Evolutionary conservation across 345 rosid genomes (phyloP), one percentile per base, ranked within the genome.

Genomic region (Firmiana major): DNA sequence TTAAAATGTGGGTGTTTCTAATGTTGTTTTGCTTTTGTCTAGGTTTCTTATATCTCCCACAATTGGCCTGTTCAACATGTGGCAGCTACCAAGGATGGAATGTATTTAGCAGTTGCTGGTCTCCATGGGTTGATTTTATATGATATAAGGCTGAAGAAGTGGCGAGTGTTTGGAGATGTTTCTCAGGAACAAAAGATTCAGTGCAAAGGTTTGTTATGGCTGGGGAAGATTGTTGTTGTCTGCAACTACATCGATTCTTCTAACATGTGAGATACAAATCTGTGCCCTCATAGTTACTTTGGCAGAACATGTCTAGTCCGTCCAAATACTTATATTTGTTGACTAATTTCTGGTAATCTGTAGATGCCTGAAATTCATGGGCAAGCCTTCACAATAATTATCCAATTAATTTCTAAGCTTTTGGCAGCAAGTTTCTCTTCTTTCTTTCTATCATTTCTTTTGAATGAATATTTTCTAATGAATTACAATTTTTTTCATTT

Each of bases 61-160:
- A 96, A 96, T 82, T 96, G 99, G 99, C 99, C 99, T n/a, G 93
- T 96, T 76, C 99, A 91, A 81, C 98, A 96, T 81, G 99, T 92
- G 77, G 97, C 98, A 59, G 94, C 99, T 77, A 93, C 97, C 86
- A 93, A 88, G 87, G 99, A 96, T 81, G 99, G 99, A 71, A 89
- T 89, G 91, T 91, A 90, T 87, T 79, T 96, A 70, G 98, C 98
- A 31, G 97, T 89, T 80, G 99, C 98, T 84, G 99, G 99, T 83
- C 86, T 90, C 63, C 94, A 92, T 82, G 99, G 99, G 79, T 83
- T 96, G 77, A 91, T 93, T 78, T 83, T 96, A 79, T 96, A 96
- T 82, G 97, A 92, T 82, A 87, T 96, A 73, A 87, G 89, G 77
- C 68, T 86, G 77, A 93, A 93, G 83, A 93, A 88, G 82, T 96